Evolutionary conservation across 1,139 yeast species (phyloP), one percentile per base, ranked within the genome.

Genomic region (Debaryomycetaceae sp.): DNA sequence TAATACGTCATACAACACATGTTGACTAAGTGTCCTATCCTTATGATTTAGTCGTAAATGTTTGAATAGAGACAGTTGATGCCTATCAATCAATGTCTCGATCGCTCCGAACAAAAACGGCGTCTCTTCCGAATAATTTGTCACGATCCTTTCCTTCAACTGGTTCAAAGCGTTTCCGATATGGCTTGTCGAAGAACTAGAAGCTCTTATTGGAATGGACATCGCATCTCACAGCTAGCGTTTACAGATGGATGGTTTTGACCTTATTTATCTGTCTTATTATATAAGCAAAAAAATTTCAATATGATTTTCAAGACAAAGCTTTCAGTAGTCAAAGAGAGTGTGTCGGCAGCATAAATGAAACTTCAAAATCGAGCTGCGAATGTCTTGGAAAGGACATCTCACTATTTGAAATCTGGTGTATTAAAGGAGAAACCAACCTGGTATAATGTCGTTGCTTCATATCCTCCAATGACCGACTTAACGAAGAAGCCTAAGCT

Each of bases 391-490:
- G 87, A 85, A 60, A 78, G 90, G 57, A 86, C 95, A 0, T 83
- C 95, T 1, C 83, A 85, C 43, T 82, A 81, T 56, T 67, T 88
- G 52, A 75, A 74, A 53, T 75, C 86, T 0, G 91, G 93, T 5
- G 72, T 85, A 34, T 72, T 87, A 45, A 72, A 66, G 36, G 67
- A 76, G 33, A 86, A 86, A 56, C 97, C 98, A 4, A 84, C 84
- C 0, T 91, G 97, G 97, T 88, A 78, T 64, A 82, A 85, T 51
- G 90, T 87, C 8, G 87, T 91, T 24, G 88, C 87, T 3, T 75
- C 82, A 35, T 76, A 85, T 54, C 97, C 97, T 36, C 97, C 97
- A 35, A 71, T 77, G 41, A 78, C 76, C 49, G 81, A 83, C 55
- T 76, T 85, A 60, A 63, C 86, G 51, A 76, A 72, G 57, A 66